phyloP scores from a whole-genome alignment of 2,329 filamentous ascomycete genomes.

The Penicillium vulpinum region DNA sequence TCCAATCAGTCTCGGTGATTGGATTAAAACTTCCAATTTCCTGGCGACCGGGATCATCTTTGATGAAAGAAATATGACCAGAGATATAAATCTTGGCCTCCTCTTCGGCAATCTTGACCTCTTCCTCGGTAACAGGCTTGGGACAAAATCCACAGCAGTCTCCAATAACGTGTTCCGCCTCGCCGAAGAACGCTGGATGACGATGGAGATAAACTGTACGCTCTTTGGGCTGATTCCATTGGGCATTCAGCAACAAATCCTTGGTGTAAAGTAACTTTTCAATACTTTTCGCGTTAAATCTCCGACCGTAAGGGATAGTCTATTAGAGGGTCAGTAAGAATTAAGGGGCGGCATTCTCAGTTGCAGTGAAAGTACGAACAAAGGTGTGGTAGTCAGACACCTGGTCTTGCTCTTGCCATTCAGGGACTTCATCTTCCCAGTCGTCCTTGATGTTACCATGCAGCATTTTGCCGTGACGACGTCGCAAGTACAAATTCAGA shows the following conservation, averaged over 20 bases:
- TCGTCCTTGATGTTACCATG: conserved; percentile 73
- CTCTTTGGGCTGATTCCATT: conserved; percentile 78
- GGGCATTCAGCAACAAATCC: conserved; percentile 78
- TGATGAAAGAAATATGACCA: conserved; percentile 71
- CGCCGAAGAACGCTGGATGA: conserved; percentile 82
- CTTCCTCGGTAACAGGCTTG: conserved; percentile 65
- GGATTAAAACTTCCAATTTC: conserved; percentile 74
- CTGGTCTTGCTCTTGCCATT: conserved; percentile 77
- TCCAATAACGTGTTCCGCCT: conserved; percentile 69
- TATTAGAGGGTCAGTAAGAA: conserved; percentile 28
- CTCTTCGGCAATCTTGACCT: conserved; percentile 68
- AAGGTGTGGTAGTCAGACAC: conserved; percentile 79
- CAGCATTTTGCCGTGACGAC: conserved; percentile 43
- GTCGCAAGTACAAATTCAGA: conserved; percentile 40
- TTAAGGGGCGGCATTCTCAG: conserved; percentile 45
- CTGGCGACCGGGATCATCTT: conserved; percentile 79
- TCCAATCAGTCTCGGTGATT: conserved; percentile 80
- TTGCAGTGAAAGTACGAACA: conserved; percentile 56
- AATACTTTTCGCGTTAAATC: conserved; percentile 56
- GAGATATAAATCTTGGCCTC: conserved; percentile 76
- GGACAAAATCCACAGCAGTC: conserved; percentile 85
- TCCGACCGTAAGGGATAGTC: conserved; percentile 41
- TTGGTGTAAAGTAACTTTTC: conserved; percentile 80
- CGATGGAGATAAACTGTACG: conserved; percentile 77
- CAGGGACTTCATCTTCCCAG: conserved; percentile 77